These are phyloP conservation scores for Beta macrorhiza DNA, from an alignment of 179 eudicot species.

Conservation along the genomic window DNA sequence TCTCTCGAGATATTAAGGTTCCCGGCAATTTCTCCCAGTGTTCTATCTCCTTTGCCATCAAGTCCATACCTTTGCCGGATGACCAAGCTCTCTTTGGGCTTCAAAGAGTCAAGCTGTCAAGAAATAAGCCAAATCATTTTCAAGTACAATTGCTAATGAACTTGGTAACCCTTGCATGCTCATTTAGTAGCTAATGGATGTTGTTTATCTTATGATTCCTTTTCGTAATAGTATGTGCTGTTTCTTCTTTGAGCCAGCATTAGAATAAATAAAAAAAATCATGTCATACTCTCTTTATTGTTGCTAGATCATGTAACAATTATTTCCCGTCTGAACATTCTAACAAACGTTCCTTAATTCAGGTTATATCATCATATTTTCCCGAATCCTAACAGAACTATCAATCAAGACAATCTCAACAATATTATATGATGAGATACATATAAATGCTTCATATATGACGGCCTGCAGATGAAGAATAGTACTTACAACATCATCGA, in stretches of 20 bases:
- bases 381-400: neutral
- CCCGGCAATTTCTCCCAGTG: conserved; percentile 89
- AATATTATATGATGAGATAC: neutral
- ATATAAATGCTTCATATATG: no score
- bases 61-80: conserved; percentile 94
- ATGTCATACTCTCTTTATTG: no score
- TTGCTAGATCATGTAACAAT: no score
- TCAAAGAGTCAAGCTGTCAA: conserved; percentile 86
- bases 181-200: no score
- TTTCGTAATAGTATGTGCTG: no score
- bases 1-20: conserved; percentile 90
- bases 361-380: neutral
- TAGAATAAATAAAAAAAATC: no score
- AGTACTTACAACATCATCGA: conserved; percentile 83
- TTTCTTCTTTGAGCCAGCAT: no score
- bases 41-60: conserved; percentile 88
- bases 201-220: no score
- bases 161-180: neutral
- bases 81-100: conserved; percentile 95
- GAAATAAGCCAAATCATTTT: neutral
- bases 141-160: neutral
- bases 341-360: neutral
- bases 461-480: neutral
- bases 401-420: neutral
- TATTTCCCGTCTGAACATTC: neutral